Evolutionary conservation across 257 asterid genomes (phyloP).

Genomic region (Capsicum rhomboideum): DNA sequence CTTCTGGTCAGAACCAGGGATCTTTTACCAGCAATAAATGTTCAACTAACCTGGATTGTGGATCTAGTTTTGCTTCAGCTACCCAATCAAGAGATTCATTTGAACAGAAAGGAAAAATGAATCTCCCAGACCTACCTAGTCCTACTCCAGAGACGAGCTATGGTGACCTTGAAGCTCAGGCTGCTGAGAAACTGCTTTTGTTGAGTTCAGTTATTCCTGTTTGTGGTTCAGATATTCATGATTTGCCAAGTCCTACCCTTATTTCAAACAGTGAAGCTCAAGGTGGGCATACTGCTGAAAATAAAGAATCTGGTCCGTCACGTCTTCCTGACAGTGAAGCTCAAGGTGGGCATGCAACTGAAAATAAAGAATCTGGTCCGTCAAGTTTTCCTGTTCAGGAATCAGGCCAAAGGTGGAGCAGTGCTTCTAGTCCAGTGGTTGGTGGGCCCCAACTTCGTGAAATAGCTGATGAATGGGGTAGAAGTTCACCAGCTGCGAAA

Average conservation of each 20-base stretch:
- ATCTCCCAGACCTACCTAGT: slow-evolving; percentile 21
- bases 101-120: slow-evolving; percentile 8
- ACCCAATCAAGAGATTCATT: slow-evolving; percentile 18
- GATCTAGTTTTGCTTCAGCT: slow-evolving; percentile 7
- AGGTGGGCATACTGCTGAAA: slow-evolving; percentile 27
- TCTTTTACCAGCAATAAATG: slow-evolving; percentile 9
- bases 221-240: slow-evolving; percentile 12
- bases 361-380: slow-evolving; percentile 26
- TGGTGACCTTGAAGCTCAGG: slow-evolving; percentile 17
- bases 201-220: slow-evolving; percentile 11
- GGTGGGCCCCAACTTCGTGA: slow-evolving; percentile 42
- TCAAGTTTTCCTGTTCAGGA: slow-evolving; percentile 29
- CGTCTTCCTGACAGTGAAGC: slow-evolving; percentile 23
- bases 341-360: slow-evolving; percentile 28
- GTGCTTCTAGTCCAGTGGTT: slow-evolving; percentile 26
- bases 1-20: slow-evolving; percentile 19
- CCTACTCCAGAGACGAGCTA: slow-evolving; percentile 16
- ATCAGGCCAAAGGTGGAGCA: slow-evolving; percentile 42
- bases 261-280: slow-evolving; percentile 29
- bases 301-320: slow-evolving; percentile 25
- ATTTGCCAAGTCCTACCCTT: slow-evolving; percentile 28
- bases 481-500: slow-evolving; percentile 20
- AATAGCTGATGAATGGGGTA: slow-evolving; percentile 31
- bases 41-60: slow-evolving; percentile 15
- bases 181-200: slow-evolving; percentile 21